These are phyloP conservation scores for Suhomyces bribrorum DNA, from an alignment of 1,139 yeast genomes.

Conservation along the genomic window DNA sequence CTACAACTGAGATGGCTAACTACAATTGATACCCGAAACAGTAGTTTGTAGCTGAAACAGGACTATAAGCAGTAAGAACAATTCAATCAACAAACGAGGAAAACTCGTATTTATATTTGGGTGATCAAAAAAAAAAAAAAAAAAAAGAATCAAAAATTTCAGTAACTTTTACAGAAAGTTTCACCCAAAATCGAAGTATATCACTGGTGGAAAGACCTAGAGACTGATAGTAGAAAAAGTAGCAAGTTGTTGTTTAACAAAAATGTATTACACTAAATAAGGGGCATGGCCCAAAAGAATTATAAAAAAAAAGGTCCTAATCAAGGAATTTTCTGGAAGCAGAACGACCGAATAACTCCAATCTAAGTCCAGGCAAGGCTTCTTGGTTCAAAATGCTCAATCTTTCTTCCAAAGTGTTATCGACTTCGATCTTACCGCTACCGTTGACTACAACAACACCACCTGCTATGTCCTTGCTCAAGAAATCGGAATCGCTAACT, in stretches of 20 bases:
- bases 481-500: constrained; percentile 57
- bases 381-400: constrained; percentile 77
- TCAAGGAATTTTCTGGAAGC: constrained; percentile 88
- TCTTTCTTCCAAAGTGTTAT: constrained; percentile 94
- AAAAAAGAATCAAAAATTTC: no score
- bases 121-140: no score
- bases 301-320: constrained; percentile 30
- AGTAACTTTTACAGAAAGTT: no score
- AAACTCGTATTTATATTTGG: no score
- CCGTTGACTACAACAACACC: constrained; percentile 77
- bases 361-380: constrained; percentile 89
- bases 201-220: no score
- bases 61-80: no score
- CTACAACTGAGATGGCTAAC: no score
- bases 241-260: neutral
- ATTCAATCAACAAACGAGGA: no score
- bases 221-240: neutral
- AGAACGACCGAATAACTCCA: constrained; percentile 88
- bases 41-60: no score
- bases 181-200: no score
- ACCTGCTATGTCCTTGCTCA: constrained; percentile 72
- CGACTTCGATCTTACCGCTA: constrained; percentile 80
- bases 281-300: constrained; percentile 7
- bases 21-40: no score
- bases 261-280: neutral